Evolutionary conservation across 2,329 filamentous ascomycete species (phyloP), one percentile per base, ranked within the genome.

Genomic region (Alternaria angustiovoidea): DNA sequence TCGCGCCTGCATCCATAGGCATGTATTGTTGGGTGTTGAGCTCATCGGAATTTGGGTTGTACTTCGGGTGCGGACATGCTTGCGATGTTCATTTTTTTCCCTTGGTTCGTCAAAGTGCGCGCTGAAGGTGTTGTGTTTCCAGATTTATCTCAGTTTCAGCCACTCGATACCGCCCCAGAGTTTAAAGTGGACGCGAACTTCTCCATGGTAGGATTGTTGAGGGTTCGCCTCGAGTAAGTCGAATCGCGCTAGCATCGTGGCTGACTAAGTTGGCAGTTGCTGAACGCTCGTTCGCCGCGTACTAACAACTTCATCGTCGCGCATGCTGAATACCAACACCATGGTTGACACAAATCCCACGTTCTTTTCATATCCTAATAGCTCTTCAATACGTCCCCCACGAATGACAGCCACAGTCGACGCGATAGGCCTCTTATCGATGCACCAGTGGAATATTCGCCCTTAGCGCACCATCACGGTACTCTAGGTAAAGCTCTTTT

Each of bases 391-490:
- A n/a, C 7, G 18, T 18, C 32, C 30, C 32, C 32, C 42, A 22
- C 42, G 26, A 18, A 26, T 42, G 49, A 44, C 39, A 30, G 32
- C 38, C 39, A 34, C 24, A 22, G 24, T 36, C 24, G 12, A 51
- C 46, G 44, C 51, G 38, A 56, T 54, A 39, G 51, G 43, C 32
- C 9, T 32, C 24, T 26, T 18, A 6, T 26, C 39, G 14, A 26
- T 48, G 49, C 24, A 43, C n/a, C 38, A 55, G 46, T 56, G 57
- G 18, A n/a, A 59, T 51, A 36, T 26, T 38, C 26, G 39, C 24
- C 12, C 30, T 39, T 60, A 60, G 57, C 57, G 57, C n/a, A 16
- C 57, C 57, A 60, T 60, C 57, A 60, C 26, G 57, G 57, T 60
- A 43, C 57, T 60, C 57, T 39, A 22, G 38, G 34, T 41, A 51